Evolutionary conservation across 768 basidiomycete genomes (phyloP).

Genomic region (Phylloporus sp.): DNA sequence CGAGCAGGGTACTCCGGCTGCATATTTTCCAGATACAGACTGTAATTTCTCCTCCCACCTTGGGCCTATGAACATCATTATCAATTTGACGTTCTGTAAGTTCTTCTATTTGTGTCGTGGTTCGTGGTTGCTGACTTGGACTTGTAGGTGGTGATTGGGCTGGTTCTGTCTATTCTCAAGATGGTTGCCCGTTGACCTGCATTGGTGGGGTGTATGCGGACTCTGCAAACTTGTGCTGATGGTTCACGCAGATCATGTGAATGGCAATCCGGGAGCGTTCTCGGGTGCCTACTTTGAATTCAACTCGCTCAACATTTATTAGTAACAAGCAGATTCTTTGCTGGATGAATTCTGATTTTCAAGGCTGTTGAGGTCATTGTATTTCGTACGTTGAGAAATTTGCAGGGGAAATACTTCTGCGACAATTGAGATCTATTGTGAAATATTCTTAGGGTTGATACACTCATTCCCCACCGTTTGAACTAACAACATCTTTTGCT

Average conservation of each 20-base stretch:
- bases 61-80: slow-evolving; percentile 19
- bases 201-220: slow-evolving; percentile 17
- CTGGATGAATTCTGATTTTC: too few species aligned
- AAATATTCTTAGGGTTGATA: too few species aligned
- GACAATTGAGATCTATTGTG: too few species aligned
- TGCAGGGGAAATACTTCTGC: too few species aligned
- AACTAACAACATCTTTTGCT: too few species aligned
- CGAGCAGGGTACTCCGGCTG: slow-evolving; percentile 13
- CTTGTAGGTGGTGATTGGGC: slow-evolving; percentile 32
- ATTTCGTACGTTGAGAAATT: too few species aligned
- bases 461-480: too few species aligned
- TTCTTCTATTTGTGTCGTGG: not conserved
- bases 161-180: slow-evolving; percentile 13
- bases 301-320: slow-evolving; percentile 22
- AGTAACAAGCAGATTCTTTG: not conserved
- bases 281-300: slow-evolving; percentile 22
- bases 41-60: slow-evolving; percentile 16
- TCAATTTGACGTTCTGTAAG: slow-evolving; percentile 21
- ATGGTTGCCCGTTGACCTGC: slow-evolving; percentile 27
- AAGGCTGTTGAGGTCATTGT: too few species aligned
- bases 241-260: slow-evolving; percentile 43
- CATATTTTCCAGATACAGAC: slow-evolving; percentile 10
- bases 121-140: not conserved
- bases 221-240: slow-evolving; percentile 18
- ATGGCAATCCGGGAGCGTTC: slow-evolving; percentile 25